These are phyloP conservation scores for Mimosa bimucronata DNA, from an alignment of 306 rosid species.

Conservation along the genomic window DNA sequence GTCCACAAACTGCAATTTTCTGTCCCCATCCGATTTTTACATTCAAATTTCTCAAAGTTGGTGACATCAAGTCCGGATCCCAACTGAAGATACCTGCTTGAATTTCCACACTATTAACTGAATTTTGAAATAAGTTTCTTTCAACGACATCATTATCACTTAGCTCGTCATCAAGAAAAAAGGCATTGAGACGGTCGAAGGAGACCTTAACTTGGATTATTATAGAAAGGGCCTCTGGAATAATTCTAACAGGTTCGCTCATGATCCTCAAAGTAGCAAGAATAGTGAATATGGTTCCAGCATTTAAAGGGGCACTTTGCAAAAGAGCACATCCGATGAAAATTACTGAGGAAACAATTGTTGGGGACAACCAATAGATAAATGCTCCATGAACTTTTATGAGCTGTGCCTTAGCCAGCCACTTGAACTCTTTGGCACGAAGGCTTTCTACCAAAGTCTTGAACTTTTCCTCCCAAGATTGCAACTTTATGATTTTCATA, in stretches of 20 bases:
- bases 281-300: constrained; percentile 77
- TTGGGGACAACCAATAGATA: constrained; percentile 78
- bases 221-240: constrained; percentile 74
- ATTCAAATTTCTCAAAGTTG: constrained; percentile 56
- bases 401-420: constrained; percentile 57
- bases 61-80: constrained; percentile 52
- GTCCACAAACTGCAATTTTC: constrained; percentile 76
- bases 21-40: constrained; percentile 61
- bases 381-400: constrained; percentile 48
- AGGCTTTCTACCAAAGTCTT: constrained; percentile 49
- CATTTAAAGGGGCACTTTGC: constrained; percentile 66
- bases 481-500: constrained; percentile 80
- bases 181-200: constrained; percentile 60
- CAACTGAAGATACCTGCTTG: constrained; percentile 63
- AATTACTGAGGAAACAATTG: constrained; percentile 60
- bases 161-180: constrained; percentile 75
- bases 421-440: constrained; percentile 62
- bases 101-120: constrained; percentile 49
- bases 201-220: constrained; percentile 81
- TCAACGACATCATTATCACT: constrained; percentile 28
- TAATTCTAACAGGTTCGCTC: constrained; percentile 70
- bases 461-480: constrained; percentile 86
- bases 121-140: constrained; percentile 22
- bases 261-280: constrained; percentile 64
- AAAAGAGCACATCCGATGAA: constrained; percentile 59